Conservation (phyloP, 192 early-diverging fungal genomes). For the Piromyces finnis region DNA sequence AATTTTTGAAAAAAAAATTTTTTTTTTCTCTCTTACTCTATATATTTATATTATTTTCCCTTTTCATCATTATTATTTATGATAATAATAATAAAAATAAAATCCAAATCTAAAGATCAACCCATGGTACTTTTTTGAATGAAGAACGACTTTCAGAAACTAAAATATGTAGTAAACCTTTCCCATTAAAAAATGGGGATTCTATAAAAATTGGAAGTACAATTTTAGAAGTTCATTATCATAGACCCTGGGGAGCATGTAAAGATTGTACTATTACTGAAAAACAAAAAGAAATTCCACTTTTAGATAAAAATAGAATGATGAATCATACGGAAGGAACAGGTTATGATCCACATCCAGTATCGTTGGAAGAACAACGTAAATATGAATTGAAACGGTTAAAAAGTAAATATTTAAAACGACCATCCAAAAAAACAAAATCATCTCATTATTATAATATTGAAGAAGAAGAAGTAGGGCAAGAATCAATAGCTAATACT, state of each 20-base stretch:
- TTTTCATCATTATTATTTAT: too few species aligned
- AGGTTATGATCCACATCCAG: background rate
- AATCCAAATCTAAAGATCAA: constrained; percentile 34
- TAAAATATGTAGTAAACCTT: constrained; percentile 38
- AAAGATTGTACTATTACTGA: constrained; percentile 29
- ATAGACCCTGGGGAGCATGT: constrained; percentile 35
- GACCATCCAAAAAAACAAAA: background rate
- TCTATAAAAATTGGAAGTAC: constrained; percentile 35
- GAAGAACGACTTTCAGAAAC: constrained; percentile 35
- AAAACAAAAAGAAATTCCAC: background rate
- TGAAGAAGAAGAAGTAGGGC: background rate
- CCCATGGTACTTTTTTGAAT: constrained; percentile 61
- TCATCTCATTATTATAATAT: background rate
- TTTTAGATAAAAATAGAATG: background rate
- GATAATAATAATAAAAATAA: too few species aligned
- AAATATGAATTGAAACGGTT: background rate
- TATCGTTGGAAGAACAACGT: background rate
- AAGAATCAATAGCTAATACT: background rate
- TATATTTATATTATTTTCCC: too few species aligned
- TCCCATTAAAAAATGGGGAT: constrained; percentile 31
- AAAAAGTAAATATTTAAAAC: background rate
- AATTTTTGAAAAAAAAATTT: too few species aligned
- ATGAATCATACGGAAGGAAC: background rate
- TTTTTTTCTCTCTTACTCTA: too few species aligned
- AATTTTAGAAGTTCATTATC: constrained; percentile 38